These are phyloP conservation scores for Inosperma sp. DNA, from an alignment of 768 basidiomycete genomes.

Conservation along the genomic window DNA sequence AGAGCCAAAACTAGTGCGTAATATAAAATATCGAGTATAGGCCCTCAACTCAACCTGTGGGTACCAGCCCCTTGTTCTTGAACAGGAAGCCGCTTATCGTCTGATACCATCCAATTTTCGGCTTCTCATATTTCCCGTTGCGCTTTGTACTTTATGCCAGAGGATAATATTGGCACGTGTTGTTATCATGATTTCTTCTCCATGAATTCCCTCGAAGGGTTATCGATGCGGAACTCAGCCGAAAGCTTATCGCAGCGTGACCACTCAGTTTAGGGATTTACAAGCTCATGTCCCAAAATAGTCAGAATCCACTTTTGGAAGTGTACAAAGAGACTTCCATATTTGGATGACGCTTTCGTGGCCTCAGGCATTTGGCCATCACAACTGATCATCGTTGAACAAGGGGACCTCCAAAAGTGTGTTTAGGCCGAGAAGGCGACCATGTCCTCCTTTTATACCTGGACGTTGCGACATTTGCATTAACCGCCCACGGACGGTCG, in stretches of 20 bases:
- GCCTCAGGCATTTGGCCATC: constrained; percentile 9
- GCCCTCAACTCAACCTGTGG: too few species aligned
- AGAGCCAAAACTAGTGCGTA: too few species aligned
- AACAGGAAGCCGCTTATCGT: too few species aligned
- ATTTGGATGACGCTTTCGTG: constrained; percentile 25
- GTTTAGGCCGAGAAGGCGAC: constrained; percentile 33
- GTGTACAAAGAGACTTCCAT: constrained; percentile 32
- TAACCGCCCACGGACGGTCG: constrained; percentile 5
- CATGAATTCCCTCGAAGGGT: neutral
- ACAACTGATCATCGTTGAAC: too few species aligned
- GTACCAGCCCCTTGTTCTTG: too few species aligned
- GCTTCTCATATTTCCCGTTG: too few species aligned
- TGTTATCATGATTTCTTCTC: neutral
- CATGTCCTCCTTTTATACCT: constrained; percentile 37
- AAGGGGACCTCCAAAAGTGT: constrained; percentile 44
- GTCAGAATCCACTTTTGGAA: neutral
- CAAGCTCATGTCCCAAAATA: neutral
- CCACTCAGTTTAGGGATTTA: constrained; percentile 15
- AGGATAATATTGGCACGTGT: too few species aligned
- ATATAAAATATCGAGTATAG: too few species aligned
- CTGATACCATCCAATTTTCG: too few species aligned
- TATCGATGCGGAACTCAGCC: too few species aligned
- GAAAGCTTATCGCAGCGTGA: too few species aligned
- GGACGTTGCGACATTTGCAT: constrained; percentile 7
- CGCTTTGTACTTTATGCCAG: too few species aligned